A percentile compares a stretch with the other conserved stretches of the same genome.
Conservation (phyloP, 345 rosid genomes). For the Noccaea caerulescens region DNA sequence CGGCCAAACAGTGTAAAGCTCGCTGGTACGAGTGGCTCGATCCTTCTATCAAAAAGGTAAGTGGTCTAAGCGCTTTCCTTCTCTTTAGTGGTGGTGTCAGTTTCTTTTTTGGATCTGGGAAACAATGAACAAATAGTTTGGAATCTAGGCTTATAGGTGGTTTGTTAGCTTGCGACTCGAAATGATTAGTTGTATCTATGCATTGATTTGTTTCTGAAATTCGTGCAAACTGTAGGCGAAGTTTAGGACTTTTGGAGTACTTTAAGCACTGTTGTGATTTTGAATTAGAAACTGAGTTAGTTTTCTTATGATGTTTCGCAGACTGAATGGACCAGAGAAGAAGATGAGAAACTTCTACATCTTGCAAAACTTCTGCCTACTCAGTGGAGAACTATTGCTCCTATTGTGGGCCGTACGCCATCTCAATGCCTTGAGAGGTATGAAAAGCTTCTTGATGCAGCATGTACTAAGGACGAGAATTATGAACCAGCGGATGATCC, state of each 20-base stretch:
- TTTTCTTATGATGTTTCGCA: conserved; percentile 37
- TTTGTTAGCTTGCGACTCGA: conserved; percentile 10
- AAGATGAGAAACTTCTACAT: conserved; percentile 98
- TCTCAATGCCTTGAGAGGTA: conserved; percentile 98
- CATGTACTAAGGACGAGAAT: conserved; percentile 94
- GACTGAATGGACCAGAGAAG: conserved; percentile 99
- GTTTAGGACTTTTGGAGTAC: background rate
- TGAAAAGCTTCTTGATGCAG: conserved; percentile 97
- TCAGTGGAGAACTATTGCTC: conserved; percentile 99
- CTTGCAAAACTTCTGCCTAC: conserved; percentile 99
- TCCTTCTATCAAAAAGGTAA: conserved; percentile 95
- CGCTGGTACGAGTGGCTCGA: conserved; percentile 99
- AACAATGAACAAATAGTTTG: background rate
- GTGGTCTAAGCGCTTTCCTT: conserved; percentile 4
- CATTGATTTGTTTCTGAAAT: conserved; percentile 7
- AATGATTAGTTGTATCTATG: background rate
- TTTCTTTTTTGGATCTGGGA: conserved; percentile 9
- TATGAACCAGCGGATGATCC: conserved; percentile 98
- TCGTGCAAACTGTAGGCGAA: background rate
- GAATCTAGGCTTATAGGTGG: conserved; percentile 25
- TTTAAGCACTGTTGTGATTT: background rate
- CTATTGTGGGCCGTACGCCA: conserved; percentile 98
- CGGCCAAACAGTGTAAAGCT: conserved; percentile 99
- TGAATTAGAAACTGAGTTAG: conserved; percentile 19
- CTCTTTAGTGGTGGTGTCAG: background rate